A percentile compares a stretch with the other conserved stretches of the same genome.
Evolutionary conservation across 805 yeast species (phyloP).

Genomic region (Lipomyces japonicus): DNA sequence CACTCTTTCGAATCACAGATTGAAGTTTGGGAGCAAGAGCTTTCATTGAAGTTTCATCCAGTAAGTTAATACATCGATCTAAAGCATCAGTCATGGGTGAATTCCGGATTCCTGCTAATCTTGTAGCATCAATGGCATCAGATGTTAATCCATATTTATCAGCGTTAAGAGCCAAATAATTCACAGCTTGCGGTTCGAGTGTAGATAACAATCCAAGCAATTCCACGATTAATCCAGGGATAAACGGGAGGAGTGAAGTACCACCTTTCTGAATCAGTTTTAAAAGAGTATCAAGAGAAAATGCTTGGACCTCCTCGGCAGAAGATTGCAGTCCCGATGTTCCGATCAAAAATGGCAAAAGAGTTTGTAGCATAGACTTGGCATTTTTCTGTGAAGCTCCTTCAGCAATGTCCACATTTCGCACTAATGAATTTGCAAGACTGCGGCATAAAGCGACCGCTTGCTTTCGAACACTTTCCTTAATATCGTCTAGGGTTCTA

Average conservation of each 20-base stretch:
- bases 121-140: slow-evolving; percentile 67
- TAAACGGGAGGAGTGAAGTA: slow-evolving; percentile 54
- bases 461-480: slow-evolving; percentile 84
- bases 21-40: slow-evolving; percentile 50
- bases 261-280: slow-evolving; percentile 66
- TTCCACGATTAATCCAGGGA: slow-evolving; percentile 65
- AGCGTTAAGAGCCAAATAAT: slow-evolving; percentile 82
- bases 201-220: slow-evolving; percentile 73
- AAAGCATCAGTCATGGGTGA: slow-evolving; percentile 90
- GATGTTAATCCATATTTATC: slow-evolving; percentile 74
- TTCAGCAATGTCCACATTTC: slow-evolving; percentile 49
- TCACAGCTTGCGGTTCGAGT: slow-evolving; percentile 84
- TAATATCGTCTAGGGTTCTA: slow-evolving; percentile 87
- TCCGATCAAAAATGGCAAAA: slow-evolving; percentile 79
- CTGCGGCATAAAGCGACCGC: slow-evolving; percentile 66
- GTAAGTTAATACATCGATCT: slow-evolving; percentile 59
- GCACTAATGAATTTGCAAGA: slow-evolving; percentile 59
- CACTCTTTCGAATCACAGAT: slow-evolving; percentile 58
- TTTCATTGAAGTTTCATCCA: slow-evolving; percentile 51
- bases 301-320: slow-evolving; percentile 76
- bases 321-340: slow-evolving; percentile 74
- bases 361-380: slow-evolving; percentile 47
- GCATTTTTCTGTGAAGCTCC: slow-evolving; percentile 46
- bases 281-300: slow-evolving; percentile 69
- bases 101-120: slow-evolving; percentile 65